These are phyloP conservation scores for Massarina eburnea DNA, from an alignment of 2,329 filamentous ascomycete genomes.

Conservation along the genomic window DNA sequence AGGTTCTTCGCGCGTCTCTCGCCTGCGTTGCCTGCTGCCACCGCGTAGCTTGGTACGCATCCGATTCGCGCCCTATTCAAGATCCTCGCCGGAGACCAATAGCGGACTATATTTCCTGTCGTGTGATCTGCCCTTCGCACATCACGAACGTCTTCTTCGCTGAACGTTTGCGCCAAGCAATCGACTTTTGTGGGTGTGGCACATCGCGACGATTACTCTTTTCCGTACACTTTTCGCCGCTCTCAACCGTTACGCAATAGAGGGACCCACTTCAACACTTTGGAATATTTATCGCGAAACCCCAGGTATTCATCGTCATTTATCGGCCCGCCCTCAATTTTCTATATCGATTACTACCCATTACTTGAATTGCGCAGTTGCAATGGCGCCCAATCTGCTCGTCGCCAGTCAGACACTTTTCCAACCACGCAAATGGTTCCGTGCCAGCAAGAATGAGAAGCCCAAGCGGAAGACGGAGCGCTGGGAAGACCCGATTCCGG, in stretches of 20 bases:
- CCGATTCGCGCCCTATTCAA: not conserved
- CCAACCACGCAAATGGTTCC: slow-evolving; percentile 54
- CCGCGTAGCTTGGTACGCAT: not conserved
- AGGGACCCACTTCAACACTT: no score
- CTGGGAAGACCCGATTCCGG: slow-evolving; percentile 52
- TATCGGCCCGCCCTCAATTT: no score
- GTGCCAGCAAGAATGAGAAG: slow-evolving; percentile 42
- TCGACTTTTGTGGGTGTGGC: not conserved
- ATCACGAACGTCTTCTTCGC: not conserved
- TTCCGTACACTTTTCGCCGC: not conserved
- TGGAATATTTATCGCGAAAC: no score
- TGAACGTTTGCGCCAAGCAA: not conserved
- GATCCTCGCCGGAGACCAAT: slow-evolving; percentile 1
- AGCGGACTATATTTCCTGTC: not conserved
- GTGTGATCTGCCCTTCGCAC: not conserved
- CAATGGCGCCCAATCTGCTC: slow-evolving; percentile 55
- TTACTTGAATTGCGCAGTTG: not conserved
- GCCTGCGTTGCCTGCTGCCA: not conserved
- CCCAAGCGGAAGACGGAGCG: slow-evolving; percentile 49
- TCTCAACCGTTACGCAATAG: not conserved
- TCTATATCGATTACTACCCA: not conserved
- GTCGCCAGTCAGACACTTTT: slow-evolving; percentile 52
- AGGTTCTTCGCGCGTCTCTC: not conserved
- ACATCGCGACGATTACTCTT: not conserved
- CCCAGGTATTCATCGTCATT: no score